Base-by-base conservation (phyloP, 176 grass and related monocot species). In the Saccharum officinarum region DNA sequence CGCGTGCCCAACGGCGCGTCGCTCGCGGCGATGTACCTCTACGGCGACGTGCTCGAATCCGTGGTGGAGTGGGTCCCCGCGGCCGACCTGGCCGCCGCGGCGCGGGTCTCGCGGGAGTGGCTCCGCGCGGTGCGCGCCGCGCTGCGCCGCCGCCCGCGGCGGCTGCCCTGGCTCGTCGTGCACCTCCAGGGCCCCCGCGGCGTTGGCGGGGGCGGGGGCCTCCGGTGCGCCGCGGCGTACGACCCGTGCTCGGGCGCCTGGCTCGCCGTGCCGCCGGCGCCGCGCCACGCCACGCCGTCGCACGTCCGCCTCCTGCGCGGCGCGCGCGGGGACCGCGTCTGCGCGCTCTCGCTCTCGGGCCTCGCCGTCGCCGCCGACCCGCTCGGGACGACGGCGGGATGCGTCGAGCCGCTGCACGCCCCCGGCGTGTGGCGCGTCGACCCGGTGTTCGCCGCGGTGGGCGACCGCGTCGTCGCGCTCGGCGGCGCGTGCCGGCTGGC, bases 41-140 rank as follows among this genome's bases (percentile, higher is more conserved):
- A 94, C 61, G 96, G 93, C 10, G 96, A 98, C 68, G 80, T 98
- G 55, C 91, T 98, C 4, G 93, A 98, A 77, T 82, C 93, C 6
- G 91, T 98, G 34, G 76, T 94, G 67, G 82, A 67, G 22, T 89
- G 69, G 4, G 85, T 90, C 13, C 90, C 93, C 8, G 79, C 78
- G 8, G 26, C 91, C 2, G 96, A 98, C 45, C 93, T 98, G 42
- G 78, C 94, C 36, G 86, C 87, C 1, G 55, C 93, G n/a, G 94
- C 93, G 62, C 47, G 75, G 9, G 93, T 98, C 0, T 95, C 93
- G 36, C 82, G 78, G 17, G 89, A 92, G 86, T 98, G 96, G 96
- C 93, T 83, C 42, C 42, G 85, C 55, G 88, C 93, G 52, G 91
- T 94, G 69, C 87, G 92, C 14, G 86, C 91, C 33, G 74, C 89